Evolutionary conservation across 345 rosid species (phyloP).

Genomic region (Corchorus olitorius): DNA sequence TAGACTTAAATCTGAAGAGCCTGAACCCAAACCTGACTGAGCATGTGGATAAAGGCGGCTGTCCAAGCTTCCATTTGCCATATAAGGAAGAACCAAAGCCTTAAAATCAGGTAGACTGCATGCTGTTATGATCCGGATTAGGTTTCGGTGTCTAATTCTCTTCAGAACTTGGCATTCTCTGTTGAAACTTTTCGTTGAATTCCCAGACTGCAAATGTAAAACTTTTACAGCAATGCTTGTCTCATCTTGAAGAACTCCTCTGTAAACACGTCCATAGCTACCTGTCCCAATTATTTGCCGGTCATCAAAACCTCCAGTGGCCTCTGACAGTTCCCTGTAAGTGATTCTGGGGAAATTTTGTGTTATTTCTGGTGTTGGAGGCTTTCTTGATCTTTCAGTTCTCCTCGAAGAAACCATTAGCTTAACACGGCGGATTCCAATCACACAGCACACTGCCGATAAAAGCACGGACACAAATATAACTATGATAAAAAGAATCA

Average conservation of each 20-base stretch:
- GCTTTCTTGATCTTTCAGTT: conserved; percentile 17
- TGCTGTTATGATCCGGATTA: conserved; percentile 58
- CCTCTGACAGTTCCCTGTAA: conserved; percentile 49
- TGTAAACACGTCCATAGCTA: conserved; percentile 49
- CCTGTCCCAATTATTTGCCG: conserved; percentile 46
- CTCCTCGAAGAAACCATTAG: conserved; percentile 29
- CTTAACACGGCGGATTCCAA: conserved; percentile 31
- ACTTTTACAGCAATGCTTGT: conserved; percentile 54
- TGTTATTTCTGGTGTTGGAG: conserved; percentile 30
- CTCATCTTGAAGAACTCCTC: conserved; percentile 53
- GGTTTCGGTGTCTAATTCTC: conserved; percentile 58
- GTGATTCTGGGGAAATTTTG: conserved; percentile 55
- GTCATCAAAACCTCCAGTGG: conserved; percentile 51
- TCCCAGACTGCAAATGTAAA: conserved; percentile 44
- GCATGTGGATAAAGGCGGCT: conserved; percentile 49
- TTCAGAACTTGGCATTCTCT: conserved; percentile 62
- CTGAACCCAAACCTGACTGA: conserved; percentile 25
- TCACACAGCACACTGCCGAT: conserved; percentile 33
- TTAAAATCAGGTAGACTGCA: conserved; percentile 62
- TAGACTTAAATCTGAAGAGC: conserved; percentile 48
- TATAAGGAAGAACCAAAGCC: conserved; percentile 59
- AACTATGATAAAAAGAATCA: conserved; percentile 31
- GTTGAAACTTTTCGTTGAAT: conserved; percentile 55
- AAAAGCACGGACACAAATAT: conserved; percentile 32
- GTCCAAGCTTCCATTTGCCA: conserved; percentile 62